Percentiles rank a stretch among this genome's conserved stretches.
Conservation (phyloP, 805 yeast genomes). For the Yamadazyma sp. region DNA sequence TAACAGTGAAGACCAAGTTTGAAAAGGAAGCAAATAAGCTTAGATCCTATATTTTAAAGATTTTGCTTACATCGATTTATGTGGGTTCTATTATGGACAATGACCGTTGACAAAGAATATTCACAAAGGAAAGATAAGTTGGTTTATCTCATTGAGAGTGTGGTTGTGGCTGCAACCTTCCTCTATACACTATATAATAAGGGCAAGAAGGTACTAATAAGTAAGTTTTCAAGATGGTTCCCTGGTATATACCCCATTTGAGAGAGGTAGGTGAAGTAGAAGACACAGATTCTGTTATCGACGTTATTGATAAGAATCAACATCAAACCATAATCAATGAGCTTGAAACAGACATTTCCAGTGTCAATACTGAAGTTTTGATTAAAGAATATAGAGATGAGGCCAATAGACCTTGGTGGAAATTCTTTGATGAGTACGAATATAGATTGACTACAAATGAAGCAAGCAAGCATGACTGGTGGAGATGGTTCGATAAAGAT, state of each 20-base stretch:
- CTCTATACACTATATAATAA: no score
- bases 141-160: no score
- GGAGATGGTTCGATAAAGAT: constrained; percentile 24
- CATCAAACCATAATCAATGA: constrained; percentile 1
- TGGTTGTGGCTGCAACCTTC: no score
- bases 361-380: neutral
- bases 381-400: constrained; percentile 41
- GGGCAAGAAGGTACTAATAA: no score
- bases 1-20: no score
- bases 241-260: constrained; percentile 17
- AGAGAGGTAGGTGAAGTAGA: constrained; percentile 11
- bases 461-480: constrained; percentile 17
- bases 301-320: constrained; percentile 1
- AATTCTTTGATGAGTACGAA: constrained; percentile 39
- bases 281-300: constrained; percentile 6
- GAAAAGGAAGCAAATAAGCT: no score
- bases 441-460: constrained; percentile 19
- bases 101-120: no score
- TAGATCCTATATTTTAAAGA: no score
- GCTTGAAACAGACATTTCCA: neutral
- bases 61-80: no score
- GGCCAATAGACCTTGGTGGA: constrained; percentile 50
- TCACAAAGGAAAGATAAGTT: no score
- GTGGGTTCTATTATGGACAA: no score
- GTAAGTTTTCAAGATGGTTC: no score